Percentiles rank a stretch among this genome's conserved stretches.
phyloP scores from a whole-genome alignment of 495 filamentous ascomycete genomes.

The Podospora comata region DNA sequence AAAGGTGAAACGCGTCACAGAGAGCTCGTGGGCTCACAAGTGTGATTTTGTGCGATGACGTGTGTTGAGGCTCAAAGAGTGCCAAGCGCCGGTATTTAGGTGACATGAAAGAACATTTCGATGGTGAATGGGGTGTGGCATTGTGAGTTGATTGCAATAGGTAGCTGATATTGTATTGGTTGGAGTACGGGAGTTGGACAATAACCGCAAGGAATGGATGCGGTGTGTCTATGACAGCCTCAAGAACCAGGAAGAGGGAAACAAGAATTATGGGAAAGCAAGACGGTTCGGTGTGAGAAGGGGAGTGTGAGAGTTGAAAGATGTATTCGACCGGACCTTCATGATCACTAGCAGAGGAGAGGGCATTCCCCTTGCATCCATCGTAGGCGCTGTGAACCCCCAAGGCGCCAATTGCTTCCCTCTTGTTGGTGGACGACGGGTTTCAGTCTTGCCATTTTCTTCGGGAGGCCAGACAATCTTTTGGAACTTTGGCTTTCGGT shows the following conservation, averaged over 20 bases:
- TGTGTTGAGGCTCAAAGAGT: too few relatives aligned
- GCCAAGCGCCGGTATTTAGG: too few relatives aligned
- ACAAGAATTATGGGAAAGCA: neutral
- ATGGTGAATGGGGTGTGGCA: too few relatives aligned
- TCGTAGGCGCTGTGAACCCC: conserved; percentile 3
- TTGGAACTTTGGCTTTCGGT: conserved; percentile 8
- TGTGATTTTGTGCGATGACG: too few relatives aligned
- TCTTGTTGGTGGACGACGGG: conserved; percentile 14
- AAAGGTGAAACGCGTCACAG: neutral
- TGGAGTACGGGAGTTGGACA: too few relatives aligned
- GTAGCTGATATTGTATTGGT: too few relatives aligned
- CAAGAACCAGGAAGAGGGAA: neutral
- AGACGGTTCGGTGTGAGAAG: conserved; percentile 6
- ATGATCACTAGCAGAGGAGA: neutral
- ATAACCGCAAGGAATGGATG: too few relatives aligned
- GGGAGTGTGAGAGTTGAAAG: conserved; percentile 16
- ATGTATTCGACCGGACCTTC: conserved; percentile 15
- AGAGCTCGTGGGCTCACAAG: too few relatives aligned
- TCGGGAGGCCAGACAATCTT: conserved; percentile 11
- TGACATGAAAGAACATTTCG: too few relatives aligned
- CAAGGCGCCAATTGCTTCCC: conserved; percentile 14
- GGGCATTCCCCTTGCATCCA: neutral
- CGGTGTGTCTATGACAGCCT: too few relatives aligned
- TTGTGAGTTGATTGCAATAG: too few relatives aligned
- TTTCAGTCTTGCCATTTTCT: neutral